These are phyloP conservation scores for Tetrastigma voinierianum DNA, from an alignment of 164 flowering plant genomes.

Conservation along the genomic window DNA sequence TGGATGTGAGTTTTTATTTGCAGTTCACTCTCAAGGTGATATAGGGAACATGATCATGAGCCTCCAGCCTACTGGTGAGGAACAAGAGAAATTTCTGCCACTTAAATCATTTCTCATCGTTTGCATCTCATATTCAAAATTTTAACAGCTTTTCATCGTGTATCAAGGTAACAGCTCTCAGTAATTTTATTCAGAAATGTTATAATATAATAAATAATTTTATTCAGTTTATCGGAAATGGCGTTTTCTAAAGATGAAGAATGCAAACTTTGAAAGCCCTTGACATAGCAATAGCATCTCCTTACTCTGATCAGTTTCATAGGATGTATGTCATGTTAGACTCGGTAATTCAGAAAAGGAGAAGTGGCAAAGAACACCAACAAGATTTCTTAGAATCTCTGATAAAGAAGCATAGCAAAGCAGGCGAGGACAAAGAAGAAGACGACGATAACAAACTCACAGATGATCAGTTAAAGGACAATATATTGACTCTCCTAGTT, in stretches of 20 bases:
- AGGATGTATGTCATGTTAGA: conserved; percentile 59
- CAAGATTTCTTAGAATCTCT: conserved; percentile 59
- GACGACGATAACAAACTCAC: conserved; percentile 49
- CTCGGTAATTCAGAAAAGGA: conserved; percentile 35
- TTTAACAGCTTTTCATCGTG: conserved; percentile 61
- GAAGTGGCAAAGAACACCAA: conserved; percentile 33
- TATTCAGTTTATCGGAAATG: no score
- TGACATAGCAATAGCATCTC: background rate
- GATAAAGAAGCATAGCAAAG: conserved; percentile 45
- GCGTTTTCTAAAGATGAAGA: no score
- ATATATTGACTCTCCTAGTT: conserved; percentile 54
- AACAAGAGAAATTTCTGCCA: conserved; percentile 62
- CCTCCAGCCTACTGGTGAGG: conserved; percentile 61
- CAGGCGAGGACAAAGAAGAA: conserved; percentile 14
- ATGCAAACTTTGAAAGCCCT: background rate
- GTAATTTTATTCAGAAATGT: no score
- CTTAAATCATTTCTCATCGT: conserved; percentile 56
- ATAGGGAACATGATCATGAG: conserved; percentile 68
- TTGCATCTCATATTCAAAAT: conserved; percentile 67
- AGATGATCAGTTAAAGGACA: conserved; percentile 63
- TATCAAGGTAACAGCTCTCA: conserved; percentile 40
- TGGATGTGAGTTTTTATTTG: no score
- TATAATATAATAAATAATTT: no score
- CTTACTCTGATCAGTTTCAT: conserved; percentile 50
- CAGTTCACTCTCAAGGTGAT: conserved; percentile 73